Conservation (phyloP, 495 filamentous ascomycete genomes). For the Talaromyces wortmannii region DNA sequence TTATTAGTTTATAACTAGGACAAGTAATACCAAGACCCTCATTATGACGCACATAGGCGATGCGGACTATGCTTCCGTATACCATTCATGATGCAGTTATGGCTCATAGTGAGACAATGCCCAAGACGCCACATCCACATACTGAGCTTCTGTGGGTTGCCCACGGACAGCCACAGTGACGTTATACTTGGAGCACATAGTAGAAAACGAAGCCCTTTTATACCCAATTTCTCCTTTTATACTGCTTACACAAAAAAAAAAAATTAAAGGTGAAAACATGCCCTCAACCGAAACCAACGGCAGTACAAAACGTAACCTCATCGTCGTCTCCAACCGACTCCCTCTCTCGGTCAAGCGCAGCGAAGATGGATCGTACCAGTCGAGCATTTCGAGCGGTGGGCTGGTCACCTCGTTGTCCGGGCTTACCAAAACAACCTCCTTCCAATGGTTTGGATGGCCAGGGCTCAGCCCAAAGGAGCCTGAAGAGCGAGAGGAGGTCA, state of each 20-base stretch:
- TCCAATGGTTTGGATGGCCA: slow-evolving; percentile 94
- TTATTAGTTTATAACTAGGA: too few relatives aligned
- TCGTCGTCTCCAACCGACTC: slow-evolving; percentile 83
- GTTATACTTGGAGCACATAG: too few relatives aligned
- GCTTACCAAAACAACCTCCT: slow-evolving; percentile 74
- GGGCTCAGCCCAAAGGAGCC: slow-evolving; percentile 52
- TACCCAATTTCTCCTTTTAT: not conserved
- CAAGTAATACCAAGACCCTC: too few relatives aligned
- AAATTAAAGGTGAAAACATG: not conserved
- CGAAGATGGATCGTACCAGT: slow-evolving; percentile 63
- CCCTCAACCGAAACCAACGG: not conserved
- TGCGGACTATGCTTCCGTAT: too few relatives aligned
- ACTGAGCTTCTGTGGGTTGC: too few relatives aligned
- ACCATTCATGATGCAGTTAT: too few relatives aligned
- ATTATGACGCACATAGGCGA: too few relatives aligned
- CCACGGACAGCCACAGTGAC: too few relatives aligned
- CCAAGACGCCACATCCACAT: too few relatives aligned
- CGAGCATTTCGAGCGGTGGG: slow-evolving; percentile 81
- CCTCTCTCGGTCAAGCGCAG: slow-evolving; percentile 80
- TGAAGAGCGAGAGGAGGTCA: slow-evolving; percentile 37
- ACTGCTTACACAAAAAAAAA: not conserved
- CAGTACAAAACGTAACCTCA: slow-evolving; percentile 37
- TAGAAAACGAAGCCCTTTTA: too few relatives aligned
- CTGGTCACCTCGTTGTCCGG: slow-evolving; percentile 83
- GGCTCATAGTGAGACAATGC: too few relatives aligned